A percentile compares a stretch with the other conserved stretches of the same genome.
Evolutionary conservation across 768 basidiomycete genomes (phyloP).

Genomic region (Leccinum variicolor): DNA sequence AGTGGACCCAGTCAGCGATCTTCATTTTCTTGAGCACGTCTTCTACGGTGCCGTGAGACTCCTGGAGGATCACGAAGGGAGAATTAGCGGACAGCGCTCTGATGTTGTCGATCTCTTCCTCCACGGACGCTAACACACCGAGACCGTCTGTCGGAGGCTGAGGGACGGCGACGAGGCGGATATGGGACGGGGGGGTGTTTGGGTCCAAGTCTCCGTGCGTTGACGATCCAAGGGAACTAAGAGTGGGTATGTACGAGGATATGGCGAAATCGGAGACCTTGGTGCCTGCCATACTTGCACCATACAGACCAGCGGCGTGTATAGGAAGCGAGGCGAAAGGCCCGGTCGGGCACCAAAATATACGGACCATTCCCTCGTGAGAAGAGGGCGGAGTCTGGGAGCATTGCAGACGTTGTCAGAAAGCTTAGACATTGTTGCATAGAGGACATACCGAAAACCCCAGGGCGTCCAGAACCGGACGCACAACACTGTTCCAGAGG

Average conservation of each 20-base stretch:
- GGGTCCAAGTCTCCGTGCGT: background rate
- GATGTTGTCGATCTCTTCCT: background rate
- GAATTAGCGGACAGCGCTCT: background rate
- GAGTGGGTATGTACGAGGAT: background rate
- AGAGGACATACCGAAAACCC: background rate
- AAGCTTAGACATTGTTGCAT: background rate
- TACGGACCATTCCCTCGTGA: background rate
- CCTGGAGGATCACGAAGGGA: background rate
- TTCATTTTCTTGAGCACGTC: background rate
- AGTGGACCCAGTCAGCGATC: background rate
- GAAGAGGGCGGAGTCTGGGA: background rate
- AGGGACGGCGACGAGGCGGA: background rate
- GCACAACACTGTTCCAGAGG: background rate
- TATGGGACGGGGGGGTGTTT: background rate
- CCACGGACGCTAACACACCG: background rate
- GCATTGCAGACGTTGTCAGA: background rate
- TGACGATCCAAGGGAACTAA: background rate
- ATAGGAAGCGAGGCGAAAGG: background rate
- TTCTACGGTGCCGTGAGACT: background rate
- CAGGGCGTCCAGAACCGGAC: background rate
- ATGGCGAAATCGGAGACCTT: background rate
- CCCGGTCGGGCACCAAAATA: background rate
- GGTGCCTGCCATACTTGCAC: background rate
- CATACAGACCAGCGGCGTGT: background rate
- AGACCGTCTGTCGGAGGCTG: background rate